These are phyloP conservation scores for Fraxinus americana DNA, from an alignment of 257 asterid genomes.

Conservation along the genomic window DNA sequence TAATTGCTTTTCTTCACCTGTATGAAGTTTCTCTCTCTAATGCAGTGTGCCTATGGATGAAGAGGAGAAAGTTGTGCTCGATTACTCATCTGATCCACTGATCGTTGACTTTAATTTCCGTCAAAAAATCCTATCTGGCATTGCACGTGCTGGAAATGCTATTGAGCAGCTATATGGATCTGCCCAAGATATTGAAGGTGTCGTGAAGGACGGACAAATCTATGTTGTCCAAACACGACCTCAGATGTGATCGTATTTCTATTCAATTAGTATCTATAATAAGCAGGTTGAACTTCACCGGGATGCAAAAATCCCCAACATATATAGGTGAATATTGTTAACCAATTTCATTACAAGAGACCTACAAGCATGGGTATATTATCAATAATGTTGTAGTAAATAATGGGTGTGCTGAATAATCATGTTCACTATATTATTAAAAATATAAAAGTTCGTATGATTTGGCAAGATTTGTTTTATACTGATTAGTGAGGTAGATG, in stretches of 20 bases:
- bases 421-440: background rate
- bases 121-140: constrained; percentile 59
- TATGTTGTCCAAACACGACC: constrained; percentile 99
- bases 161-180: constrained; percentile 87
- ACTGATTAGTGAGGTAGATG: background rate
- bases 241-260: constrained; percentile 60
- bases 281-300: background rate
- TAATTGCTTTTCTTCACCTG: background rate
- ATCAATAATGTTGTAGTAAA: background rate
- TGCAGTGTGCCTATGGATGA: constrained; percentile 97
- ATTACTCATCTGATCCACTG: constrained; percentile 77
- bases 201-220: constrained; percentile 80
- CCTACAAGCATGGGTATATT: background rate
- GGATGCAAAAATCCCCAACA: background rate
- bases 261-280: background rate
- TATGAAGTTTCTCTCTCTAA: background rate
- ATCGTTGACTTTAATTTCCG: constrained; percentile 68
- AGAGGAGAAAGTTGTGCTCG: constrained; percentile 78
- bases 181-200: constrained; percentile 97
- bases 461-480: background rate
- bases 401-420: background rate
- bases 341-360: background rate
- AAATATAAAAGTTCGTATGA: background rate
- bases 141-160: constrained; percentile 84
- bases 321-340: background rate